Conservation (phyloP, 805 yeast species). For the Wickerhamiella domercqiae region DNA sequence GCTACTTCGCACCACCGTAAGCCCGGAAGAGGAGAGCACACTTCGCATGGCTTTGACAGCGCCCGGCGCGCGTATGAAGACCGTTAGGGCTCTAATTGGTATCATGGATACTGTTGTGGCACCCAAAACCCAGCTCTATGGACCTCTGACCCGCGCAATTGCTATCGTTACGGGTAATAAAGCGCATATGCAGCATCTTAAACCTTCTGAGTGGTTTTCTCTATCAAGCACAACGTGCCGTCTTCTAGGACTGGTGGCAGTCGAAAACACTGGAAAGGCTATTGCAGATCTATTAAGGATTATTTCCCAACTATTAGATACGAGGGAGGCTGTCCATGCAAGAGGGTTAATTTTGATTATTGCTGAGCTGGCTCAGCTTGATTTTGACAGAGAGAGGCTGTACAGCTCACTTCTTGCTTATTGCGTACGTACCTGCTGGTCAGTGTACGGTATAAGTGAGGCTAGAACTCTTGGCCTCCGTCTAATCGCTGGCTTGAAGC, state of each 20-base stretch:
- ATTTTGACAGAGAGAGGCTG: no score
- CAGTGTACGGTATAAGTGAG: no score
- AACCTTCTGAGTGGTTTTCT: neutral
- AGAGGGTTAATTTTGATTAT: neutral
- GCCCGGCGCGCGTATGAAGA: neutral
- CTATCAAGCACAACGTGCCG: neutral
- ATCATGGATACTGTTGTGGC: neutral
- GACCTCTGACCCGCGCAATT: neutral
- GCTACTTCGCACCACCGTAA: neutral
- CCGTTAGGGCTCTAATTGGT: neutral
- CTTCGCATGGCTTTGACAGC: neutral
- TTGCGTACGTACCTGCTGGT: no score
- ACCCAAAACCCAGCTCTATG: neutral
- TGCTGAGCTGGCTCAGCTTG: neutral
- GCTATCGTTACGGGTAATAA: neutral
- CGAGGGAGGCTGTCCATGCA: neutral
- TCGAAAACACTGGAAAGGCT: neutral
- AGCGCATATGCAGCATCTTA: slow-evolving; percentile 1
- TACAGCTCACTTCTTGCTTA: no score
- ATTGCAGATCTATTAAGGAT: neutral
- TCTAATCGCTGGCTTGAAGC: no score
- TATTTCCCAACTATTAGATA: neutral
- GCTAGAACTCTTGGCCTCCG: neutral
- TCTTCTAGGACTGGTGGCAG: neutral
- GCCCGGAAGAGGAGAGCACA: neutral